Percentiles rank a stretch among this genome's conserved stretches.
These are phyloP conservation scores for Stemphylium beticola DNA, from an alignment of 2,329 filamentous ascomycete species.

Conservation along the genomic window DNA sequence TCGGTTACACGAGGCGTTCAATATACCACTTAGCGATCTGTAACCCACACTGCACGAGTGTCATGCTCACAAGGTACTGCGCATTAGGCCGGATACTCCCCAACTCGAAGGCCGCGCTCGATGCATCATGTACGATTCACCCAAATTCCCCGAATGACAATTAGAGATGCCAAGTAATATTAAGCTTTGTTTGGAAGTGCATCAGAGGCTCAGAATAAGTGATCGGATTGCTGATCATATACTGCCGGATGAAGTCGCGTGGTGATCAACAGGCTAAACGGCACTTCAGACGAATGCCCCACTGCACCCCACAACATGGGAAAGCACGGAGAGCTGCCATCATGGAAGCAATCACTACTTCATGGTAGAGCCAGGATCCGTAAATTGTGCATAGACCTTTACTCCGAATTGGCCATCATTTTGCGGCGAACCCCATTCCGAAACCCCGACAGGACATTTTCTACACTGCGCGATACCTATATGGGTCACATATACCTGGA, in stretches of 20 bases:
- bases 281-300: slow-evolving; percentile 26
- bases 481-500: slow-evolving; percentile 14
- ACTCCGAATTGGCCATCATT: slow-evolving; percentile 13
- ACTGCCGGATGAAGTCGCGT: slow-evolving; percentile 30
- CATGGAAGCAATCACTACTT: slow-evolving; percentile 24
- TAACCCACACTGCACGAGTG: no score
- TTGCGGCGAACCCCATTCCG: background rate
- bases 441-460: background rate
- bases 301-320: slow-evolving; percentile 37
- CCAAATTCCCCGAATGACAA: background rate
- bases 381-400: slow-evolving; percentile 14
- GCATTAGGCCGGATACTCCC: background rate
- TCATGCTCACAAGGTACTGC: no score
- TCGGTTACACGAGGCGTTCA: no score
- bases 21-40: no score
- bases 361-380: slow-evolving; percentile 11
- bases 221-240: slow-evolving; percentile 14
- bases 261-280: slow-evolving; percentile 41
- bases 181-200: slow-evolving; percentile 1
- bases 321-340: slow-evolving; percentile 24
- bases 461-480: slow-evolving; percentile 6
- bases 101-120: background rate
- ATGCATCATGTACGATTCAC: background rate
- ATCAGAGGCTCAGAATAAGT: background rate
- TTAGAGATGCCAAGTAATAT: background rate